Evolutionary conservation across 2,329 filamentous ascomycete species (phyloP).

Genomic region (Fusarium falciforme): DNA sequence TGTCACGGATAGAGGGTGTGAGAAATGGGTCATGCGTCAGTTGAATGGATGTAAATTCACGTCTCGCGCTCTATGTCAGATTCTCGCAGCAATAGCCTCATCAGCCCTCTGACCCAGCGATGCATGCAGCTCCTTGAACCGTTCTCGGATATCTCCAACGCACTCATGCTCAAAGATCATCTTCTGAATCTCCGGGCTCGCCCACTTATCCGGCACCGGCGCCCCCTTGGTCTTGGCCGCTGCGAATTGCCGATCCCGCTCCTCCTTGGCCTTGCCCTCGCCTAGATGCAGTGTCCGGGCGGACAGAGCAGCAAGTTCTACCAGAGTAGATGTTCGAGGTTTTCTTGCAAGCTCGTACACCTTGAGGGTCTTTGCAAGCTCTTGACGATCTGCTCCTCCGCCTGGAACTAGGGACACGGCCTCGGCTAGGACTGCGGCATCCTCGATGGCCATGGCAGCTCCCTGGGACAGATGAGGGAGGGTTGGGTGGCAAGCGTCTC

Average conservation of each 20-base stretch:
- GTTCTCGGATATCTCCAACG: neutral
- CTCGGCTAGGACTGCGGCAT: slow-evolving; percentile 1
- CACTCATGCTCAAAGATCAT: slow-evolving; percentile 27
- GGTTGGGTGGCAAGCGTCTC: slow-evolving; percentile 18
- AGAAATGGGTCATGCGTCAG: neutral
- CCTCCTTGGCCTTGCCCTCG: slow-evolving; percentile 6
- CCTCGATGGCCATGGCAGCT: slow-evolving; percentile 22
- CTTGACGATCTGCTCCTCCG: neutral
- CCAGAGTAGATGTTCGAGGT: slow-evolving; percentile 2
- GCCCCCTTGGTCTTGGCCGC: neutral
- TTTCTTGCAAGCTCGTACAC: slow-evolving; percentile 9
- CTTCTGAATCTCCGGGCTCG: slow-evolving; percentile 25
- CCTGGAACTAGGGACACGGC: neutral
- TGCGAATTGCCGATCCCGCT: slow-evolving; percentile 12
- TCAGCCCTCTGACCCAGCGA: neutral
- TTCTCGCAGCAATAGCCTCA: neutral
- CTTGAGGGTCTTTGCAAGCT: neutral
- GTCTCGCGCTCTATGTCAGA: neutral
- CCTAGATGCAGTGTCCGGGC: slow-evolving; percentile 6
- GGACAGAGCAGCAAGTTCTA: slow-evolving; percentile 7
- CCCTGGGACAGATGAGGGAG: slow-evolving; percentile 17
- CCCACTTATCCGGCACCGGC: slow-evolving; percentile 26
- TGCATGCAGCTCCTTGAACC: neutral
- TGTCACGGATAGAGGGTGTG: too few species aligned
- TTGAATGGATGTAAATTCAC: neutral